Conservation (phyloP, 2,329 filamentous ascomycete species). For the Calonectria hongkongensis region DNA sequence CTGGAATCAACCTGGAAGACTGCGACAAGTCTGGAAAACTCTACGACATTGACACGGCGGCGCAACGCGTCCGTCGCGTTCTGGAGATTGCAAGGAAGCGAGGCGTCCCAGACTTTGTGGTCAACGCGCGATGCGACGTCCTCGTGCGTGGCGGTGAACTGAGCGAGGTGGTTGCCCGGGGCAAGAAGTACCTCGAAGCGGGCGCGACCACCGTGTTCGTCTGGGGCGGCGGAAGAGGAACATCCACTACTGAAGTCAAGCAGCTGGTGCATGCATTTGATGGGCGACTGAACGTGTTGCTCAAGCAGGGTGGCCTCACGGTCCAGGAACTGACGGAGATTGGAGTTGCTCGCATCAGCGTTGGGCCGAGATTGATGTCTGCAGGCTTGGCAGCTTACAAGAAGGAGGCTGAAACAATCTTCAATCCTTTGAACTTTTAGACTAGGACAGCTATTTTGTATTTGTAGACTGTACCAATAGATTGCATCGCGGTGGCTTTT, state of each 20-base stretch:
- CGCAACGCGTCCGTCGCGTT: neutral
- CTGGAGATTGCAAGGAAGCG: neutral
- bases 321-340: slow-evolving; percentile 5
- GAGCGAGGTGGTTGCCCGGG: neutral
- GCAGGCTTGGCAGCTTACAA: slow-evolving; percentile 1
- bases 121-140: neutral
- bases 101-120: neutral
- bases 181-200: neutral
- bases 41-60: neutral
- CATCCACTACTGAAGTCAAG: neutral
- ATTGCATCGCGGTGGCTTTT: no score
- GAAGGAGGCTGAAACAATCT: neutral
- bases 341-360: neutral
- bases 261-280: neutral
- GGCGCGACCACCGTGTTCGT: neutral
- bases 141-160: neutral
- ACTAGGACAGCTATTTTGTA: neutral
- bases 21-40: neutral
- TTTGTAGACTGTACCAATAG: no score
- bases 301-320: neutral
- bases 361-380: neutral
- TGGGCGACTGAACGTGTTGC: neutral
- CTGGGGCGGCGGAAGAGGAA: neutral
- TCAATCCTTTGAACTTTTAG: slow-evolving; percentile 1
- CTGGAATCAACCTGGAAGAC: neutral